Conservation (phyloP, 495 filamentous ascomycete genomes). For the Glonium stellatum region DNA sequence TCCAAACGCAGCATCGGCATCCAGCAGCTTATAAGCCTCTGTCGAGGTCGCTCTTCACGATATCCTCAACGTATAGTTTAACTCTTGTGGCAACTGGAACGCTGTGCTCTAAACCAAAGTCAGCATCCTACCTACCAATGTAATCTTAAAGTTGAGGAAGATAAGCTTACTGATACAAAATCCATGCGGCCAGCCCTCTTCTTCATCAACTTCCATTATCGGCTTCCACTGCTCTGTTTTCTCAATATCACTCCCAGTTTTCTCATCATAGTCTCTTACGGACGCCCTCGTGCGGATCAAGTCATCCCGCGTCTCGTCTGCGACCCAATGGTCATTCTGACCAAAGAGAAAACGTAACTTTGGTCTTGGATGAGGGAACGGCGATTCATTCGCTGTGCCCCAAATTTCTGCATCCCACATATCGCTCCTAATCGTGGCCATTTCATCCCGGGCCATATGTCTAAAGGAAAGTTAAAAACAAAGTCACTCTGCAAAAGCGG, state of each 20-base stretch:
- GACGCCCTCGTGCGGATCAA: constrained; percentile 53
- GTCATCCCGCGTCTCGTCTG: constrained; percentile 62
- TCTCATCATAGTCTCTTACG: constrained; percentile 7
- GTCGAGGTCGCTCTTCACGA: constrained; percentile 25
- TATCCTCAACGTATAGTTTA: constrained; percentile 52
- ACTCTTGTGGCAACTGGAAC: constrained; percentile 49
- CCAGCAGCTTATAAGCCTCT: too few species aligned
- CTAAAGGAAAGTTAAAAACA: constrained; percentile 30
- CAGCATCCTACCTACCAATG: not conserved
- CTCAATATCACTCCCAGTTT: constrained; percentile 9
- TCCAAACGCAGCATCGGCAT: too few species aligned
- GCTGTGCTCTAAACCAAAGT: constrained; percentile 18
- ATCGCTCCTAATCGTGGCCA: constrained; percentile 67
- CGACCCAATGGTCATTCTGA: constrained; percentile 73
- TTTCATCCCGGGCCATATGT: constrained; percentile 65
- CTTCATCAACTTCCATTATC: constrained; percentile 65
- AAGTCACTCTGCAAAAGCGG: not conserved
- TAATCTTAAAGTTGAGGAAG: not conserved
- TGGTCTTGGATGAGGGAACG: constrained; percentile 29
- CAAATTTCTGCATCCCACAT: constrained; percentile 76
- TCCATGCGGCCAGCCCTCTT: constrained; percentile 63
- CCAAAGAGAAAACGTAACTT: constrained; percentile 78
- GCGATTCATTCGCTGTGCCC: constrained; percentile 45
- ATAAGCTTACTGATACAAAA: constrained; percentile 65
- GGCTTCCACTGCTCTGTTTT: constrained; percentile 45